A percentile compares a stretch with the other conserved stretches of the same genome.
Conservation (phyloP, 495 filamentous ascomycete species). For the Aspergillus campestris region DNA sequence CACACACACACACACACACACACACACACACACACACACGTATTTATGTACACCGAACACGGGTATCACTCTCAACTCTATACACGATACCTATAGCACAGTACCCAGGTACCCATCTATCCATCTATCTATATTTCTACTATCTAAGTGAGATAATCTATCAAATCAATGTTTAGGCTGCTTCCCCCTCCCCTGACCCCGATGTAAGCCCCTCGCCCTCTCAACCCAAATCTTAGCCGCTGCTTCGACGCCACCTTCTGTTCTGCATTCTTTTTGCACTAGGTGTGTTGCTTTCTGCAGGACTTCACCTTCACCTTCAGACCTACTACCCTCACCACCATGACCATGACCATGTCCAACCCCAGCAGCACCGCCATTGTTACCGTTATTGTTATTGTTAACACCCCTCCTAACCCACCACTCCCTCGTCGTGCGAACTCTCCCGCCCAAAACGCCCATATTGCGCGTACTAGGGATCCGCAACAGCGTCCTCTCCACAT, state of each 20-base stretch:
- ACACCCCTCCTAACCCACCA: constrained; percentile 7
- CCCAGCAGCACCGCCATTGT: too few species aligned
- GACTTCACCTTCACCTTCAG: background rate
- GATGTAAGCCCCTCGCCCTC: constrained; percentile 29
- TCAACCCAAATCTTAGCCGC: constrained; percentile 40
- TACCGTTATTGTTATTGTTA: too few species aligned
- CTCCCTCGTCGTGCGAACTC: constrained; percentile 8
- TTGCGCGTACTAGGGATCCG: constrained; percentile 89
- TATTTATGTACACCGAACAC: too few species aligned
- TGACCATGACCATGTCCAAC: too few species aligned
- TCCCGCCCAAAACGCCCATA: constrained; percentile 62
- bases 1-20: too few species aligned
- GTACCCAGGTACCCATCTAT: too few species aligned
- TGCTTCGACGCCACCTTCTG: constrained; percentile 26
- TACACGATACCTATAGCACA: too few species aligned
- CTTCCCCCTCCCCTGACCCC: constrained; percentile 9
- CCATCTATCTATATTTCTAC: too few species aligned
- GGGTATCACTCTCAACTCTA: too few species aligned
- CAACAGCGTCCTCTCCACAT: constrained; percentile 68
- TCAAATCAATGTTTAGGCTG: constrained; percentile 4
- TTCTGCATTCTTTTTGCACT: constrained; percentile 33
- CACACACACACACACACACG: too few species aligned
- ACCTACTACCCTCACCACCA: background rate
- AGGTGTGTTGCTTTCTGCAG: constrained; percentile 18
- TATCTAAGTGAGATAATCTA: too few species aligned